These are phyloP conservation scores for Gloeophyllum trabeum DNA, from an alignment of 768 basidiomycete genomes.

Conservation along the genomic window DNA sequence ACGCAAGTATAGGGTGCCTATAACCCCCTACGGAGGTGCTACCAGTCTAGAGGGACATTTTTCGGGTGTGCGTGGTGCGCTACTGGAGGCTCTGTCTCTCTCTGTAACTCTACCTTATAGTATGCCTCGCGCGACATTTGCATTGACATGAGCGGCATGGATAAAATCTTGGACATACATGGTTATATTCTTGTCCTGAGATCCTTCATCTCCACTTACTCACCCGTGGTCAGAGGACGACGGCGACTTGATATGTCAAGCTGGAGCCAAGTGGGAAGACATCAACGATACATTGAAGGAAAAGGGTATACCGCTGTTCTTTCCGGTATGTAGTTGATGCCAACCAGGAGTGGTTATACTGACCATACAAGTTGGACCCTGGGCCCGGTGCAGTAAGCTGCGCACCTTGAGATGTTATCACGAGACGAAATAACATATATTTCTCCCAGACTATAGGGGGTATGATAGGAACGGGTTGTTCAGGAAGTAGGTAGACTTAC, in stretches of 20 bases:
- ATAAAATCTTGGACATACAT: conserved; percentile 48
- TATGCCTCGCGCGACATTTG: conserved; percentile 47
- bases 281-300: conserved; percentile 61
- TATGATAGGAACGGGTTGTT: conserved; percentile 83
- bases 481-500: conserved; percentile 48
- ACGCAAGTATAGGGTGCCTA: conserved; percentile 59
- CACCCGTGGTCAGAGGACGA: conserved; percentile 40
- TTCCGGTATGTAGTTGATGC: conserved; percentile 47
- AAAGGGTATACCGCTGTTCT: conserved; percentile 70
- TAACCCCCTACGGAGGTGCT: conserved; percentile 76
- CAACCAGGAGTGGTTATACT: background rate
- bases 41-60: conserved; percentile 87
- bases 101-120: conserved; percentile 14
- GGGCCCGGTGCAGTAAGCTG: conserved; percentile 37
- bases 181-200: too few species aligned
- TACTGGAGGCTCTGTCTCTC: too few species aligned
- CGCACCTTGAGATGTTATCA: background rate
- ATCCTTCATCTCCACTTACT: background rate
- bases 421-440: background rate
- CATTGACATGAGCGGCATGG: conserved; percentile 57
- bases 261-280: conserved; percentile 71
- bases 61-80: conserved; percentile 46
- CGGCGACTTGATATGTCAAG: conserved; percentile 65
- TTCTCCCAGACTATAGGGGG: conserved; percentile 63
- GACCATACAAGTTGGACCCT: conserved; percentile 18